phyloP scores from a whole-genome alignment of 176 grass and related monocot species.

The Leersia perrieri region DNA sequence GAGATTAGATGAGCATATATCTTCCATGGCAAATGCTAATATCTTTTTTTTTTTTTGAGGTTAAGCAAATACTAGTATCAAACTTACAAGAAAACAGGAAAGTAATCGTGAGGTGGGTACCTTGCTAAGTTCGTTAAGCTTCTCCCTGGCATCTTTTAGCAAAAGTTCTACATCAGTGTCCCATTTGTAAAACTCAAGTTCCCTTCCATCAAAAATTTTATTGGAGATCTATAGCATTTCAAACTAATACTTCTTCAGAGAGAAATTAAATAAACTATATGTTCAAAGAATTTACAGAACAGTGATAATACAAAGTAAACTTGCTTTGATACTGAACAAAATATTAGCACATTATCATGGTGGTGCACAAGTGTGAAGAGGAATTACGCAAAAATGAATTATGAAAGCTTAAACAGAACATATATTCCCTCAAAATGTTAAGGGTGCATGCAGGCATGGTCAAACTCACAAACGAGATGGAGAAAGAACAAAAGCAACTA shows the following conservation, averaged over 20 bases:
- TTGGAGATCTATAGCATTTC: slow-evolving; percentile 49
- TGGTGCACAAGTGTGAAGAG: not conserved
- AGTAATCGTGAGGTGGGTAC: slow-evolving; percentile 27
- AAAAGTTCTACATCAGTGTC: slow-evolving; percentile 63
- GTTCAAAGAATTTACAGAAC: not conserved
- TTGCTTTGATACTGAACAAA: not conserved
- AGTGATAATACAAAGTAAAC: not conserved
- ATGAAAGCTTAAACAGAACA: not conserved
- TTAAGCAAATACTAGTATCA: not conserved
- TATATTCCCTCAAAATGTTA: not conserved
- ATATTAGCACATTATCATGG: not conserved
- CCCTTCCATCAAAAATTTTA: slow-evolving; percentile 69
- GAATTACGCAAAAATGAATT: not conserved
- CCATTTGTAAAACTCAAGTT: slow-evolving; percentile 92
- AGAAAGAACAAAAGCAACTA: not conserved
- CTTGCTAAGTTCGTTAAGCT: slow-evolving; percentile 80
- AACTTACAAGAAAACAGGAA: slow-evolving; percentile 8
- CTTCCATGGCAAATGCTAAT: not conserved
- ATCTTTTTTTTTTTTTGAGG: too few relatives aligned
- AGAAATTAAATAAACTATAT: slow-evolving; percentile 21
- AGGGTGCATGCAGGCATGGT: not conserved
- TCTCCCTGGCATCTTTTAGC: slow-evolving; percentile 67
- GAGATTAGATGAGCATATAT: slow-evolving; percentile 10
- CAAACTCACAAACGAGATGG: not conserved
- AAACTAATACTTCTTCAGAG: slow-evolving; percentile 16